Evolutionary conservation across 2,329 filamentous ascomycete species (phyloP), one percentile per base, ranked within the genome.

Genomic region (Biscogniauxia marginata): DNA sequence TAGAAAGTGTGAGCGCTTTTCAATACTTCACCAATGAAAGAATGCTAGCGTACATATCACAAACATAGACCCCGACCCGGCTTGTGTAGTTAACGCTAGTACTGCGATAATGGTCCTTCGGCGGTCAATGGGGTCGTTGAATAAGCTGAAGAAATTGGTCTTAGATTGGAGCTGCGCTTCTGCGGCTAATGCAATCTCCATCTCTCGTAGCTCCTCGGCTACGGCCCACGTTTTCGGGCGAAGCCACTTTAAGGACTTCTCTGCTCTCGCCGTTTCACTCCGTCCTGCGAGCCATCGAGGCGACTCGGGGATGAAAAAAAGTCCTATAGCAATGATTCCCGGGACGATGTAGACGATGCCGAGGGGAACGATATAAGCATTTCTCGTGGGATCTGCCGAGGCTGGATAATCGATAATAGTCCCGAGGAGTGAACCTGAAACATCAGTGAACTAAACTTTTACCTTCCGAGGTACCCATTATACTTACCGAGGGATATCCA

Each of bases 51-150:
- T 61, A 74, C 79, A 78, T 44, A 83, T 82, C 63, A 83, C 76
- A 54, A 78, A 82, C 79, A 82, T 82, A 20, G 79, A 75, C 7
- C 80, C 80, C 1, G 76, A 79, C 2, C 79, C 79, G 3, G 78
- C 79, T 61, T 83, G 80, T 0, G 77, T 75, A 0, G 74, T 75
- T 7, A 83, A 69, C 1, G 75, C 75, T 8, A 71, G 74, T 25
- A 83, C 71, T 8, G 79, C 71, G 4, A 83, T 59, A 1, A 78
- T 59, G 0, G 79, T 81, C 16, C 80, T 72, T 19, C 80, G 72
- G n/a, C 79, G 73, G 66, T 83, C 79, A 21, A 82, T 67, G 1
- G 79, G 77, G 63, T 81, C 76, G 25, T 67, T 73, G 64, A 79
- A 77, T 63, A 82, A 74, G 57, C 82, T 79, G 22, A 76, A 60